These are phyloP conservation scores for Venturia oleaginea DNA, from an alignment of 2,329 filamentous ascomycete species.

Conservation along the genomic window DNA sequence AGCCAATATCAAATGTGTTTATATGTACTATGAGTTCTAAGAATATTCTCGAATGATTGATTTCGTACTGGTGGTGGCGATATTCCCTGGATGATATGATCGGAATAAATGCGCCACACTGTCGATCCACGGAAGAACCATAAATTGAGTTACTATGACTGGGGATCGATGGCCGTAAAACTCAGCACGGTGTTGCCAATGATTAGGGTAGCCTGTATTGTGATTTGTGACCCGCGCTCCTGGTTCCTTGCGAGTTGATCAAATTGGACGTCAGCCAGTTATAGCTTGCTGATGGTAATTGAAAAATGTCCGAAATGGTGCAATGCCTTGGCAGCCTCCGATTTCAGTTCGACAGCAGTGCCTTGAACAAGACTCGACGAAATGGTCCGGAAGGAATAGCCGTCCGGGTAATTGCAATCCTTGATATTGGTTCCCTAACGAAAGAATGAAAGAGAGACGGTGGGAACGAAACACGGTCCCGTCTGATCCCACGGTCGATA, in stretches of 20 bases:
- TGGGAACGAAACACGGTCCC: slow-evolving; percentile 1
- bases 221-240: neutral
- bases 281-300: neutral
- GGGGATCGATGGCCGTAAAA: neutral
- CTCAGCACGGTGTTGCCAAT: neutral
- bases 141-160: slow-evolving; percentile 7
- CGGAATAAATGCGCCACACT: neutral
- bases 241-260: neutral
- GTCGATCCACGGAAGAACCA: slow-evolving; percentile 3
- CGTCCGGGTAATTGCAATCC: neutral
- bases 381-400: neutral
- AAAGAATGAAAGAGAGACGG: neutral
- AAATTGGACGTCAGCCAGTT: neutral
- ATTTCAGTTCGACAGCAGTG: neutral
- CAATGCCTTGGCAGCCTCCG: neutral
- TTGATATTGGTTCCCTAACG: neutral
- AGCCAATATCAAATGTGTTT: neutral
- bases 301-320: neutral
- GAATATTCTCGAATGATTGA: neutral
- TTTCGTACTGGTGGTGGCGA: neutral
- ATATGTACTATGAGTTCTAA: too few relatives aligned
- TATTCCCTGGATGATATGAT: neutral
- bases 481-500: neutral
- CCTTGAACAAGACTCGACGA: neutral
- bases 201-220: neutral